phyloP scores from a whole-genome alignment of 208 protist genomes.

The Acanthamoeba triangularis region DNA sequence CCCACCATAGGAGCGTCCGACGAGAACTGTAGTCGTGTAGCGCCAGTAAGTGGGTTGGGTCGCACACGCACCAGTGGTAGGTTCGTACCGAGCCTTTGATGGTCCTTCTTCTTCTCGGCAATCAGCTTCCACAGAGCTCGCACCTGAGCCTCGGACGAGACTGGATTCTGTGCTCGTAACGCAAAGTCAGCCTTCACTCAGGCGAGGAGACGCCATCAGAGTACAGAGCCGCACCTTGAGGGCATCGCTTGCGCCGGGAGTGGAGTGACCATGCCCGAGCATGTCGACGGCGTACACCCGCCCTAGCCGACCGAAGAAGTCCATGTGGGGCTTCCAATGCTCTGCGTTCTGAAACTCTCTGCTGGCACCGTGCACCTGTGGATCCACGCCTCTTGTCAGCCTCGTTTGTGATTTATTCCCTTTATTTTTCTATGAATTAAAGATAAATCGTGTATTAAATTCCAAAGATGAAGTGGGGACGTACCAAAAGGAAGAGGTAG shows the following conservation, averaged over 20 bases:
- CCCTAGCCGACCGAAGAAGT: constrained; percentile 49
- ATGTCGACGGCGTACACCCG: constrained; percentile 56
- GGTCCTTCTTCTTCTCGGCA: not conserved
- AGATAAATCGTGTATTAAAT: not conserved
- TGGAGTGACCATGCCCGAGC: constrained; percentile 66
- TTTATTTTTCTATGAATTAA: too few species aligned
- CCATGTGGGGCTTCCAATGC: constrained; percentile 60
- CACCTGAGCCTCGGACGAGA: not conserved
- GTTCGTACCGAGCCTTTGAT: constrained; percentile 5
- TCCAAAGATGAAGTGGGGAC: not conserved
- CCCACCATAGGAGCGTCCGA: constrained; percentile 53
- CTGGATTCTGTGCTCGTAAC: not conserved
- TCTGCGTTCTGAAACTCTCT: constrained; percentile 65
- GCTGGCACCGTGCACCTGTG: constrained; percentile 39
- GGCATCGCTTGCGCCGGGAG: not conserved
- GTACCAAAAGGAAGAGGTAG: constrained; percentile 43
- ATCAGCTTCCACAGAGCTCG: not conserved
- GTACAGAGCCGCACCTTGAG: not conserved
- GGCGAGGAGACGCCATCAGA: not conserved
- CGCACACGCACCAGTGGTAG: not conserved
- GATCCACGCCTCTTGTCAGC: not conserved
- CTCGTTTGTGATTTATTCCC: not conserved
- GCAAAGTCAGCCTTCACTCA: not conserved
- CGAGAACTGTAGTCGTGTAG: not conserved
- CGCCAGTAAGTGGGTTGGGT: not conserved